Conservation (phyloP, 306 rosid genomes). For the Begonia masoniana region DNA sequence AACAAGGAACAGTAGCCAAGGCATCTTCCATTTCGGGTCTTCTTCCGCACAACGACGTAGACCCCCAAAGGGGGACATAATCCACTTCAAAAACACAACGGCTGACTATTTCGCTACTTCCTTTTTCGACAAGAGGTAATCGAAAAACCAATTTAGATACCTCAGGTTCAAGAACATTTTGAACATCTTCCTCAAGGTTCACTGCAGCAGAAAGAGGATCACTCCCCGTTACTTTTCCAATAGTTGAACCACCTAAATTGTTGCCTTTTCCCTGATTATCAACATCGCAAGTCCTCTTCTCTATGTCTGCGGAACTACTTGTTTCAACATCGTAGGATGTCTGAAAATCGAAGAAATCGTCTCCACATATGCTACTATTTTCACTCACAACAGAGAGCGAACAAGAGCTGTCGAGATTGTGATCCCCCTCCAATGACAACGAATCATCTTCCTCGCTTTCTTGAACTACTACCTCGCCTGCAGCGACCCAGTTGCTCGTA, state of each 20-base stretch:
- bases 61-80: slow-evolving; percentile 74
- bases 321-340: slow-evolving; percentile 31
- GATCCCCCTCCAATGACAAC: slow-evolving; percentile 59
- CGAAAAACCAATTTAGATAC: slow-evolving; percentile 28
- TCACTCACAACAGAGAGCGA: slow-evolving; percentile 63
- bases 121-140: slow-evolving; percentile 34
- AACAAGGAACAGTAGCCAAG: slow-evolving; percentile 38
- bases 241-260: slow-evolving; percentile 18
- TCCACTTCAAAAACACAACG: slow-evolving; percentile 85
- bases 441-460: slow-evolving; percentile 70
- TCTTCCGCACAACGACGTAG: slow-evolving; percentile 56
- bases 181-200: slow-evolving; percentile 39
- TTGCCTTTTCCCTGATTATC: slow-evolving; percentile 26
- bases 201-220: slow-evolving; percentile 31
- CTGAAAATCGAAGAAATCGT: slow-evolving; percentile 47
- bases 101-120: slow-evolving; percentile 24
- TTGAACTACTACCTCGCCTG: slow-evolving; percentile 18
- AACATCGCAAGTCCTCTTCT: slow-evolving; percentile 22
- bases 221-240: slow-evolving; percentile 21
- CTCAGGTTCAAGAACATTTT: slow-evolving; percentile 20
- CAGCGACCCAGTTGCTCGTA: slow-evolving; percentile 21
- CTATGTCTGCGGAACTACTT: slow-evolving; percentile 27
- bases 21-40: slow-evolving; percentile 97
- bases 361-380: slow-evolving; percentile 59
- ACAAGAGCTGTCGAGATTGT: slow-evolving; percentile 48